Conservation (phyloP, 1,284 basidiomycete genomes). For the Trametes sp. region DNA sequence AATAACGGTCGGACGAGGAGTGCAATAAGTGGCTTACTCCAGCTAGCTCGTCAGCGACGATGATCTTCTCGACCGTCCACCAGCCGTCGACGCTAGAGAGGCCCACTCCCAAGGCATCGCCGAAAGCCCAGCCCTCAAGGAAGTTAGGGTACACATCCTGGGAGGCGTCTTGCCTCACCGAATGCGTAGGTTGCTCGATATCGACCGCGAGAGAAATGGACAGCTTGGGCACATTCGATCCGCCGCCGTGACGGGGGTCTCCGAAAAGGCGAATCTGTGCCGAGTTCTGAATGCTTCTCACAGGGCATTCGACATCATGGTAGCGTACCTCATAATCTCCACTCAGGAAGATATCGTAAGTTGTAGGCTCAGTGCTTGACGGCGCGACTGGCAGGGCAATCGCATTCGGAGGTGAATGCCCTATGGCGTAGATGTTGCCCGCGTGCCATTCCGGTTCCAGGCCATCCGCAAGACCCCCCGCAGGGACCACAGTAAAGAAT, state of each 20-base stretch:
- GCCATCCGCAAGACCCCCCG: conserved; percentile 25
- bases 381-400: conserved; percentile 59
- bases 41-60: conserved; percentile 22
- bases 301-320: too few species aligned
- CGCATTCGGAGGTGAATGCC: conserved; percentile 54
- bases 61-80: conserved; percentile 53
- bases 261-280: conserved; percentile 80
- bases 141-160: conserved; percentile 70
- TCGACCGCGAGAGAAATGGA: conserved; percentile 55
- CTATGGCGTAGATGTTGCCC: conserved; percentile 77
- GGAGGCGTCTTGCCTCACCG: conserved; percentile 51
- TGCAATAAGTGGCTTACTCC: conserved; percentile 17
- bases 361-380: conserved; percentile 49
- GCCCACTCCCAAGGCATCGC: conserved; percentile 68
- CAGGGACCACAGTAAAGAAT: conserved; percentile 69
- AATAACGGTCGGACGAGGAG: not conserved
- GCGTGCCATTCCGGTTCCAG: conserved; percentile 65
- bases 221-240: conserved; percentile 56
- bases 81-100: conserved; percentile 60
- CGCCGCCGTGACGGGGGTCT: conserved; percentile 58
- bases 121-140: conserved; percentile 72
- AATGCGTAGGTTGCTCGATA: conserved; percentile 42
- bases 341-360: conserved; percentile 63
- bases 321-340: conserved; percentile 74
- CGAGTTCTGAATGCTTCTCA: not conserved